Evolutionary conservation across 257 asterid genomes (phyloP).

Genomic region (Plantago elongata): DNA sequence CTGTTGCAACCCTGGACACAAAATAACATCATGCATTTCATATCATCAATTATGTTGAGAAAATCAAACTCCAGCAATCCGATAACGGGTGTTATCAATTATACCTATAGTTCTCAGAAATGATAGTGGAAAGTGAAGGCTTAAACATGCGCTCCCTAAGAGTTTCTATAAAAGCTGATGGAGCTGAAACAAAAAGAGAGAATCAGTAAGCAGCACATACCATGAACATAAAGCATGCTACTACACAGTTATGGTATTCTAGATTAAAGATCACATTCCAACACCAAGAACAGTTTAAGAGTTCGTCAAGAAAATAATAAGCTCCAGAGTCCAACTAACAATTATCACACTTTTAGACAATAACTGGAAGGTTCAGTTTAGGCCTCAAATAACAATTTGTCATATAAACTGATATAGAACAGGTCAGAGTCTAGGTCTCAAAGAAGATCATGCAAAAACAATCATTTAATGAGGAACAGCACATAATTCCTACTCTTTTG

Average conservation of each 20-base stretch:
- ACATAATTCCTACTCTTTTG: too few relatives aligned
- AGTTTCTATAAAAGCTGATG: constrained; percentile 76
- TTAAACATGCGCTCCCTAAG: constrained; percentile 92
- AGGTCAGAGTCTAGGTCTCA: too few relatives aligned
- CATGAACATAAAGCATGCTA: constrained; percentile 1
- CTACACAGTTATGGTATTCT: background rate
- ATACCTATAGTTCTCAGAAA: constrained; percentile 72
- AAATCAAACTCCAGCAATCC: constrained; percentile 3
- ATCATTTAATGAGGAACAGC: too few relatives aligned
- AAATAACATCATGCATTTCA: constrained; percentile 24
- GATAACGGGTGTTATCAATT: constrained; percentile 3
- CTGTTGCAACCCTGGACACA: constrained; percentile 63
- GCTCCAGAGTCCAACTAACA: too few relatives aligned
- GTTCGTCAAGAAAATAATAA: too few relatives aligned
- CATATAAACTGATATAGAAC: too few relatives aligned
- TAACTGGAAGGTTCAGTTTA: too few relatives aligned
- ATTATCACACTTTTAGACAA: too few relatives aligned
- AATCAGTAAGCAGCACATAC: constrained; percentile 9
- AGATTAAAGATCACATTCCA: constrained; percentile 7
- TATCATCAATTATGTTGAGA: constrained; percentile 16
- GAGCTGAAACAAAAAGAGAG: constrained; percentile 50
- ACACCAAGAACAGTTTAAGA: background rate
- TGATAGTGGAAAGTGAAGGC: constrained; percentile 78
- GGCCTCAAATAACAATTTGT: too few relatives aligned
- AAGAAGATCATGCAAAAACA: too few relatives aligned